Evolutionary conservation across 441 rosid species (phyloP).

Genomic region (Gossypium aridum): DNA sequence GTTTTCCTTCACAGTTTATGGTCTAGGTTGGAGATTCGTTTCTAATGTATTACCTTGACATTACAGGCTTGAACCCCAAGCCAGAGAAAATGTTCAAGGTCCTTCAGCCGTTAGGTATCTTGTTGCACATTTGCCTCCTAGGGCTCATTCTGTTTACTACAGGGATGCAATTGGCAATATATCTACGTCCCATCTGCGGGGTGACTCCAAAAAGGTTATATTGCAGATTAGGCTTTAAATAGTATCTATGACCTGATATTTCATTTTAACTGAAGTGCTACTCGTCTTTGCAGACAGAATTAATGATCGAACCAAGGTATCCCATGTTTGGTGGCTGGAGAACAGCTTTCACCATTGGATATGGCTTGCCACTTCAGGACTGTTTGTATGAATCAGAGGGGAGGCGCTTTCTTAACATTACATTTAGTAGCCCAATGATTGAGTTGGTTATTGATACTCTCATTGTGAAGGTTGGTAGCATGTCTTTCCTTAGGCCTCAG

Average conservation of each 20-base stretch:
- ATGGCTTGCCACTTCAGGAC: slow-evolving; percentile 82
- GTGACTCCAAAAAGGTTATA: slow-evolving; percentile 82
- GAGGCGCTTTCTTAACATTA: slow-evolving; percentile 61
- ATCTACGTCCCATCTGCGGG: slow-evolving; percentile 77
- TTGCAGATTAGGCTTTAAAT: slow-evolving; percentile 5
- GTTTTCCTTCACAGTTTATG: neutral
- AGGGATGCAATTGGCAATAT: slow-evolving; percentile 97
- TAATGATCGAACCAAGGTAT: slow-evolving; percentile 82
- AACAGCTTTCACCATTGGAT: slow-evolving; percentile 91
- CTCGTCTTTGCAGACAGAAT: slow-evolving; percentile 65
- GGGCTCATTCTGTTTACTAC: slow-evolving; percentile 88
- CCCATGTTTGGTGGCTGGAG: slow-evolving; percentile 98
- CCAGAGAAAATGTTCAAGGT: slow-evolving; percentile 57
- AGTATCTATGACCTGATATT: neutral
- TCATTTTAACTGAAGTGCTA: slow-evolving; percentile 21
- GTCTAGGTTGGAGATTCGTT: slow-evolving; percentile 1
- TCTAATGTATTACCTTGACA: slow-evolving; percentile 16
- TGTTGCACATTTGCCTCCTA: slow-evolving; percentile 79
- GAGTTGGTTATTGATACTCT: slow-evolving; percentile 74
- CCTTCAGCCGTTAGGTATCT: slow-evolving; percentile 70
- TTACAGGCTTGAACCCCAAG: slow-evolving; percentile 85
- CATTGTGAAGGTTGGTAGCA: slow-evolving; percentile 61
- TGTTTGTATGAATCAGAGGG: slow-evolving; percentile 72
- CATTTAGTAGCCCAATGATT: slow-evolving; percentile 66
- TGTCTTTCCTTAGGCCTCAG: neutral